Base-by-base conservation (phyloP, 495 filamentous ascomycete genomes). In the Aspergillus campestris region DNA sequence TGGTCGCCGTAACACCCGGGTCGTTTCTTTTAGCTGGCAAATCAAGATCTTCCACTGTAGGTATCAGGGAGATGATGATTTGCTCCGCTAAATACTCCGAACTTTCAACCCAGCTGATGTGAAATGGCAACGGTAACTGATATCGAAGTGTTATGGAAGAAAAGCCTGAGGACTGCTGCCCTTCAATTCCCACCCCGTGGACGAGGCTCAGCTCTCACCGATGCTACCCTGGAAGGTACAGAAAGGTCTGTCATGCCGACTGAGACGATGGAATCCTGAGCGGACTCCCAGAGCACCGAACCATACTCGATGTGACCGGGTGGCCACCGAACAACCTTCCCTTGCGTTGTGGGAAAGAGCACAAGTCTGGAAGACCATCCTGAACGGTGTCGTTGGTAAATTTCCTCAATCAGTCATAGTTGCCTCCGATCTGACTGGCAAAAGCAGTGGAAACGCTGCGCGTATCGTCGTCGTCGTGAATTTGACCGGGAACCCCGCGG, bases 391-490 rank as follows among this genome's bases (percentile, higher is more conserved):
- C 47, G 38, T 18, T 35, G 27, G 40, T 41, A 38, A 18, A n/a
- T 30, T 24, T 18, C 15, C 31, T 47, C 42, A 49, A 58, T 95
- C 89, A 95, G 69, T 96, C 90, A 63, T 91, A 95, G 53, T 83
- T 85, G 41, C 86, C 83, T 34, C 86, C 91, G 45, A 95, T 78
- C 64, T 97, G 94, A 65, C 89, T 95, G 34, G 89, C 91, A 69
- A 96, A 97, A 6, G 89, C 89, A 28, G 91, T 96, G 50, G 87
- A 94, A 55, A 97, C 79, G 61, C 91, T 96, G 63, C 91, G 86
- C 47, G 90, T 86, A 60, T 97, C 92, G 49, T 99, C 92, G 51
- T 97, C 92, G 39, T 79, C 70, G 12, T 70, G 66, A 24, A 70
- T 61, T 29, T 74, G 66, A n/a, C 72, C 71, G 8, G 72, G 68